Evolutionary conservation across 2,329 filamentous ascomycete genomes (phyloP).

Genomic region (Aschersonia sp.): DNA sequence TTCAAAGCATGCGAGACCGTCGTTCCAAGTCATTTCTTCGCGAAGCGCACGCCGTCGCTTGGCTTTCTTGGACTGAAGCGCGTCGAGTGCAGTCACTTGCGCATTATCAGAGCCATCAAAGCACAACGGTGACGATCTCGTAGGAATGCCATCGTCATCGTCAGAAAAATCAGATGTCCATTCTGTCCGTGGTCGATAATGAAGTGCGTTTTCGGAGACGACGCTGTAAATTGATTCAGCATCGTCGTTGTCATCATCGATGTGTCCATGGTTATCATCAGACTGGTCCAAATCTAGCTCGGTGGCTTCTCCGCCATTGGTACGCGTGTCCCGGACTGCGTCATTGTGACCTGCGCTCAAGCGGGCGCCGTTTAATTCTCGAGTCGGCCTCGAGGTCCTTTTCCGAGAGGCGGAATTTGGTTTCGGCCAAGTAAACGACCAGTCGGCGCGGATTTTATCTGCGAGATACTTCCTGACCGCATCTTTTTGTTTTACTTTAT

Average conservation of each 20-base stretch:
- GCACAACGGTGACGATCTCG: constrained; percentile 32
- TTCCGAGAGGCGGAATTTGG: background rate
- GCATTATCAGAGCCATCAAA: constrained; percentile 35
- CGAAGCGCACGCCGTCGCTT: constrained; percentile 41
- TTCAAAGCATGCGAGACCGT: constrained; percentile 67
- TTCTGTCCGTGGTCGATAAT: constrained; percentile 35
- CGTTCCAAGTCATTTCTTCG: constrained; percentile 63
- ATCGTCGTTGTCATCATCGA: constrained; percentile 29
- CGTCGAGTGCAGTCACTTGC: constrained; percentile 24
- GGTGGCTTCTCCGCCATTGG: too few species aligned
- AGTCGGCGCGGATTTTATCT: constrained; percentile 42
- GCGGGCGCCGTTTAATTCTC: too few species aligned
- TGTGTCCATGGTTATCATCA: constrained; percentile 8
- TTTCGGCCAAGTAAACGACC: constrained; percentile 40
- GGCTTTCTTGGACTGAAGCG: constrained; percentile 33
- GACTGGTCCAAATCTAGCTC: constrained; percentile 18
- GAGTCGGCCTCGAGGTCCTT: background rate
- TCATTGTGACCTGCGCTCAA: too few species aligned
- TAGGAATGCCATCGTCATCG: constrained; percentile 23
- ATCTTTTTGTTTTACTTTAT: constrained; percentile 48
- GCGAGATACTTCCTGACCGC: constrained; percentile 42
- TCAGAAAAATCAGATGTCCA: constrained; percentile 45
- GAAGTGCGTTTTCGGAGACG: constrained; percentile 37
- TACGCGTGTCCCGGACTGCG: too few species aligned
- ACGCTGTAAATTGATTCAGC: constrained; percentile 40